Evolutionary conservation across 129 eudicot genomes (phyloP).

Genomic region (Tagetes patula): DNA sequence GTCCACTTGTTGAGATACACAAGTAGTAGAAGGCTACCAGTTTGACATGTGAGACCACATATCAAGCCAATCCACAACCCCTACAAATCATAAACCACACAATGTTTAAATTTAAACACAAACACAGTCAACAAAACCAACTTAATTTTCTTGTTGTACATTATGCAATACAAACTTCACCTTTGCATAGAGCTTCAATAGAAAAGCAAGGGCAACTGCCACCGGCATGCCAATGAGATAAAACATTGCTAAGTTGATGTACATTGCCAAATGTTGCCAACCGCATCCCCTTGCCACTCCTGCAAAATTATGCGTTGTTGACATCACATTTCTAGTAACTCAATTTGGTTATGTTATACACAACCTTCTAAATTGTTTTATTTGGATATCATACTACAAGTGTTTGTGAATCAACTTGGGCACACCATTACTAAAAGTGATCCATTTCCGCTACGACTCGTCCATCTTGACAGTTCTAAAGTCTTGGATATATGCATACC

Average conservation of each 20-base stretch:
- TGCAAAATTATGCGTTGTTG: slow-evolving; percentile 18
- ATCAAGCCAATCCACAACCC: slow-evolving; percentile 81
- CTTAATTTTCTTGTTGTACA: neutral
- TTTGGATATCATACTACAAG: neutral
- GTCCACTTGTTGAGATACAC: slow-evolving; percentile 46
- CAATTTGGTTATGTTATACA: neutral
- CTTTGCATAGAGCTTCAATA: slow-evolving; percentile 61
- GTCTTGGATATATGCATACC: slow-evolving; percentile 35
- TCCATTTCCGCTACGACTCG: neutral
- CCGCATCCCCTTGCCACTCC: slow-evolving; percentile 92
- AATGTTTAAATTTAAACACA: neutral
- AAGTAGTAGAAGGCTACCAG: slow-evolving; percentile 45
- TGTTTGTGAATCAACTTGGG: neutral
- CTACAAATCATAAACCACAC: slow-evolving; percentile 24
- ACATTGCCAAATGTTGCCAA: slow-evolving; percentile 69
- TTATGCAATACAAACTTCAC: slow-evolving; percentile 27
- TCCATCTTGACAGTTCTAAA: neutral
- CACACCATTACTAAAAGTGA: neutral
- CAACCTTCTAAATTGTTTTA: neutral
- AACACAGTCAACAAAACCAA: neutral
- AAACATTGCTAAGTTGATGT: slow-evolving; percentile 52
- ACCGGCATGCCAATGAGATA: slow-evolving; percentile 62
- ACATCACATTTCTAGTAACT: neutral
- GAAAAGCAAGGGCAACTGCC: slow-evolving; percentile 58
- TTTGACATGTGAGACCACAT: slow-evolving; percentile 58